These are phyloP conservation scores for Platismatia glauca DNA, from an alignment of 495 filamentous ascomycete species.

Conservation along the genomic window DNA sequence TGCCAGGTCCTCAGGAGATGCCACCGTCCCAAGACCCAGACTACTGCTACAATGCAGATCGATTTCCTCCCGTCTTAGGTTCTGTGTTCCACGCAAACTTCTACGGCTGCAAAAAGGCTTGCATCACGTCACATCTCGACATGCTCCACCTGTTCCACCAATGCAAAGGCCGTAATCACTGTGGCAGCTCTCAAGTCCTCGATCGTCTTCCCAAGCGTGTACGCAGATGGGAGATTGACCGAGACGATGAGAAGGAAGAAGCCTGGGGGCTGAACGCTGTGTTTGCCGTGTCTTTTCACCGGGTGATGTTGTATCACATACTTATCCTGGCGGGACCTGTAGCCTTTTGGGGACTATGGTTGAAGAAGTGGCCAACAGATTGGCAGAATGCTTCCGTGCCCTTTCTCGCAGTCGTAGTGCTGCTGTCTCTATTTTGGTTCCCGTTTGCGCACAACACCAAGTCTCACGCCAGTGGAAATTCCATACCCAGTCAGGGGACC, in stretches of 20 bases:
- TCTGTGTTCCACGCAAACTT: not conserved
- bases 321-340: not conserved
- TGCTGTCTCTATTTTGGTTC: not conserved
- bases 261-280: not conserved
- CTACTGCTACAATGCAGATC: not conserved
- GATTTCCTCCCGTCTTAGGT: not conserved
- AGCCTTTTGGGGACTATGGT: slow-evolving; percentile 1
- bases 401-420: not conserved
- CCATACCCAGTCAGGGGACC: too few relatives aligned
- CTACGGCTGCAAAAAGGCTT: slow-evolving; percentile 5
- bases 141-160: not conserved
- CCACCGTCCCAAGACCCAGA: not conserved
- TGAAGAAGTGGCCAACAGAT: not conserved
- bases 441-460: not conserved
- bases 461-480: too few relatives aligned
- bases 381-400: slow-evolving; percentile 9
- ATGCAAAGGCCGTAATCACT: slow-evolving; percentile 6
- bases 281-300: slow-evolving; percentile 4
- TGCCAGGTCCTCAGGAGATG: not conserved
- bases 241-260: not conserved
- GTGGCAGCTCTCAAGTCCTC: not conserved
- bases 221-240: not conserved
- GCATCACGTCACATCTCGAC: not conserved
- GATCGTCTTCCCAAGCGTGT: slow-evolving; percentile 3
- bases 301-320: not conserved